Base-by-base conservation (phyloP, 2,329 filamentous ascomycete genomes). In the Xylariales sp. region DNA sequence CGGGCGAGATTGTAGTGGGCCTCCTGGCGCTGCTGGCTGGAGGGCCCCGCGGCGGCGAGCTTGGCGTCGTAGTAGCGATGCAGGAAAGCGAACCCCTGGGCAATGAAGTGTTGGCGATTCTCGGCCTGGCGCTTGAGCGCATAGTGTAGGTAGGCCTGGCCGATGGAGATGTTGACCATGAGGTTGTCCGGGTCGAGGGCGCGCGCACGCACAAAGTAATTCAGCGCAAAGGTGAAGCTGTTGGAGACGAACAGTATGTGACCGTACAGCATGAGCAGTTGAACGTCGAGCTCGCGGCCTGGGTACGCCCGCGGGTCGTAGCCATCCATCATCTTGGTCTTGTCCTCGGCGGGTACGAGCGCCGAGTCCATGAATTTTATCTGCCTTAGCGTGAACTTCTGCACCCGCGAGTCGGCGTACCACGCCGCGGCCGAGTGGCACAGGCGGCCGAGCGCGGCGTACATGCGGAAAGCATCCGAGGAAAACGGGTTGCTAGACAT, bases 321-420 rank as follows among this genome's bases (percentile, higher is more conserved):
- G n/a, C 32, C 43, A 4, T 49, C 46, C 31, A 45, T 49, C 32
- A 44, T 53, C 48, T 37, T 57, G 55, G 29, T 58, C 51, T 16
- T 58, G 56, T 74, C 68, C 3, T 69, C 66, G 3, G 63, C 68
- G 30, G 83, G 67, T 4, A 44, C 25, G n/a, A 85, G 69, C 5
- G 69, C 66, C 45, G 76, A 83, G 60, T 98, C 93, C 67, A 95
- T 86, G 4, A 81, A 80, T 60, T 95, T 94, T 62, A 98, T 87
- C 62, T 95, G 88, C 5, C 93, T 82, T 41, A 96, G 72, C 52
- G 97, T 81, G 55, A 87, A 95, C 59, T 97, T 97, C 60, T 95
- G 89, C 15, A 84, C 83, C 0, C 88, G 83, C 0, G 87, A 85
- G 3, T 84, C 83, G 36, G 83, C 83, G 60, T 91, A 95, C 70